A percentile compares a stretch with the other conserved stretches of the same genome.
Conservation (phyloP, 805 yeast species). For the Yarrowia bubula region DNA sequence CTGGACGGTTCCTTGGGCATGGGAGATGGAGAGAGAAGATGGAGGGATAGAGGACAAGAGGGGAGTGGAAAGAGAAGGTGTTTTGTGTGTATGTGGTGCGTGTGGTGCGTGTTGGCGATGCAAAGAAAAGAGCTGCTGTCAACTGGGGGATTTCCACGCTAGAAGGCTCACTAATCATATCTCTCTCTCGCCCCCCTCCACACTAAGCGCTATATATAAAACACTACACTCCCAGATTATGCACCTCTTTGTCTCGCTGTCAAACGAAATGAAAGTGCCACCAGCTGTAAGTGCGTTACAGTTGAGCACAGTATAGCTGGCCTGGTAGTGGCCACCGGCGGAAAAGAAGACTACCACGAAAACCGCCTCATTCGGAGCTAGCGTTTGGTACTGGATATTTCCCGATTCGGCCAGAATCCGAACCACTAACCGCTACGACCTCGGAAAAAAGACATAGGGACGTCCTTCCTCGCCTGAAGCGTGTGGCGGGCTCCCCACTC, state of each 20-base stretch:
- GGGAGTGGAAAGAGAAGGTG: slow-evolving; percentile 1
- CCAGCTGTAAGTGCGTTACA: no score
- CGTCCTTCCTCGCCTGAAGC: neutral
- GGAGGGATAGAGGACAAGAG: neutral
- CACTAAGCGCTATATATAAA: slow-evolving; percentile 19
- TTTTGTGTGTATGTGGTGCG: neutral
- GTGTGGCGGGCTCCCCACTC: slow-evolving; percentile 8
- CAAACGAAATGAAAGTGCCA: slow-evolving; percentile 9
- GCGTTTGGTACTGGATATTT: no score
- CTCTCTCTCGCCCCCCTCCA: slow-evolving; percentile 1
- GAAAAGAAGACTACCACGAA: no score
- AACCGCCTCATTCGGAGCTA: no score
- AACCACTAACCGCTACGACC: no score
- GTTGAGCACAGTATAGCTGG: no score
- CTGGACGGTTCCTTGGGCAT: slow-evolving; percentile 11
- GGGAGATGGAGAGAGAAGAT: neutral
- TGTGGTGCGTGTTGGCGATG: neutral
- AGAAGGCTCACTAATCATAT: slow-evolving; percentile 10
- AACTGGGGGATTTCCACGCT: neutral
- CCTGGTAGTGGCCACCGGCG: no score
- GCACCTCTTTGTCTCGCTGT: slow-evolving; percentile 15
- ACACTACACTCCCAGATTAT: neutral
- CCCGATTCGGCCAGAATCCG: neutral
- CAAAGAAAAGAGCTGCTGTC: neutral
- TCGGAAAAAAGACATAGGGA: neutral